Base-by-base conservation (phyloP, 2,329 filamentous ascomycete species). In the Sclerotinia subarctica region DNA sequence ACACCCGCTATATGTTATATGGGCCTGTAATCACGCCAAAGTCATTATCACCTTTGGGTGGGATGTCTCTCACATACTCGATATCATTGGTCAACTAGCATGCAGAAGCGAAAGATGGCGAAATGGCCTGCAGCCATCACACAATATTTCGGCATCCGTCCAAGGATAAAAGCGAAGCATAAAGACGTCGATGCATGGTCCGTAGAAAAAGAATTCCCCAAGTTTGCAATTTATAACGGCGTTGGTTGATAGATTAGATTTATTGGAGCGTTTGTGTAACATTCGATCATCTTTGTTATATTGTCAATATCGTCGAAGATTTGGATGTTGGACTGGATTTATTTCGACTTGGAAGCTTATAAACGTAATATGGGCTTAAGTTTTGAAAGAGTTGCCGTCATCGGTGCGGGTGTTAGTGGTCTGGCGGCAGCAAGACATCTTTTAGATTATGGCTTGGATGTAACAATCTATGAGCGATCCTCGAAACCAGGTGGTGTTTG, bases 401-500 rank as follows among this genome's bases (percentile, higher is more conserved):
- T 85, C 54, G 83, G 83, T 32, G 82, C 83, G n/a, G 82, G 83
- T 4, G 81, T 85, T 46, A 83, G 81, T 69, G 83, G 83, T 29
- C 79, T 85, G 7, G 77, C 79, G 2, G 77, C 81, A 56, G 82
- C 82, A 42, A 79, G 79, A 21, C 81, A 85, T 76, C 76, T 85
- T n/a, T 77, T 79, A 38, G 75, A 76, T 57, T 76, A 77, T 10
- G 82, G 81, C 0, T 66, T 84, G 5, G 78, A 85, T 11, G 82
- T 86, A 1, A 82, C 80, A 0, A 80, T 88, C 0, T 87, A 84
- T 70, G 85, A 88, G 70, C 79, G 86, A 66, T 82, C 80, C 5
- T 78, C 78, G 65, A 80, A 78, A 21, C 79, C 81, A n/a, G 85
- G 86, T 2, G 85, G 86, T 19, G 80, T 86, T 38, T 88, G 86